Base-by-base conservation (phyloP, 78 protist genomes). In the Dictyostelium brefeldianum region DNA sequence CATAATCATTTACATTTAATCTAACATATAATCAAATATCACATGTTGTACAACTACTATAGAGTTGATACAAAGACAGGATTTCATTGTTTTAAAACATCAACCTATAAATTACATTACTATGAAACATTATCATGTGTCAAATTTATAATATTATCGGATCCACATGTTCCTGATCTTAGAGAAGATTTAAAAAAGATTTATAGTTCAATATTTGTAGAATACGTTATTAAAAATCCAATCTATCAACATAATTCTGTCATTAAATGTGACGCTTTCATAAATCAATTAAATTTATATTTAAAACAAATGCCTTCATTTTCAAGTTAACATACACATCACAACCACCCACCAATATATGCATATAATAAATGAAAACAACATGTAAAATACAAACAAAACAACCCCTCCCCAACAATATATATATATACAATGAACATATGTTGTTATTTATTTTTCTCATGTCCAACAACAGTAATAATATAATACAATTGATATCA, bases 171-270 rank as follows among this genome's bases (percentile, higher is more conserved):
- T 1, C 91, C 87, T 5, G 96, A 95, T 22, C 53, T 95, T 53
- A 50, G 94, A n/a, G 97, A 95, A 6, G 77, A 36, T 4, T 75
- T 95, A n/a, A 89, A 83, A 57, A 57, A 51, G 53, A 85, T 95
- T 10, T 92, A 91, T 81, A 73, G 62, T 69, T 22, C 31, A 43
- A 54, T 80, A 6, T 95, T 54, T 70, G 94, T 95, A 27, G 97
- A 95, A 81, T 85, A 80, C 51, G 94, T 91, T 14, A 67, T 83
- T 2, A 95, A 95, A 62, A 95, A 95, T 51, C 96, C 97, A 20
- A 47, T 95, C 0, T 91, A 84, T 31, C 47, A 53, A 50, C 64
- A 20, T 51, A 83, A 75, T 10, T 81, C 94, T n/a, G 57, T 62
- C 1, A 46, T 95, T 17, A 75, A 78, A 75, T 81, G 89, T 46